Base-by-base conservation (phyloP, 495 filamentous ascomycete genomes). In the Pseudomonodictys pantanalensis region DNA sequence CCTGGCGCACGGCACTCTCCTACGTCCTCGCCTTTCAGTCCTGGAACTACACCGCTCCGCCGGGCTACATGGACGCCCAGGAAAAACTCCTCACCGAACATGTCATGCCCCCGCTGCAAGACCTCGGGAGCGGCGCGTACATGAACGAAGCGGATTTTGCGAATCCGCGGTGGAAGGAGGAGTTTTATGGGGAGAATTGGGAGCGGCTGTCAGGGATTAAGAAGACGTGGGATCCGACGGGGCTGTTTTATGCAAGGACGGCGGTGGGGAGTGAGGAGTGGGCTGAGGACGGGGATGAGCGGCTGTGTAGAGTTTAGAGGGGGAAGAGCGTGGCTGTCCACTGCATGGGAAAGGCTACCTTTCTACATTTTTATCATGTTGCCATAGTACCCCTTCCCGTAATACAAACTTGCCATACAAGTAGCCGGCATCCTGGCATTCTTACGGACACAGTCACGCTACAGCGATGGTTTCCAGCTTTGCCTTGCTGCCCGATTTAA, bases 261-360 rank as follows among this genome's bases (percentile, higher is more conserved):
- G 54, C 54, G 28, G 54, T 58, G 32, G 54, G 54, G 22, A 58
- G 54, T 43, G 54, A 58, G 9, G 26, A 23, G 25, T 58, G 54
- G 54, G 29, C 39, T 28, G 45, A 47, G 32, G 75, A 70, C 52
- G 80, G 76, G 44, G 82, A 84, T 54, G 79, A 80, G 20, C 9
- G 65, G 26, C 33, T 60, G 29, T 64, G 53, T 23, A 38, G 49
- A 12, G 30, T n/a, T 10, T 3, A 18, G 46, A 50, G 23, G 20
- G 44, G n/a, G n/a, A n/a, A n/a, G n/a, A n/a, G n/a, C n/a, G n/a
- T n/a, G n/a, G n/a, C n/a, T n/a, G n/a, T n/a, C n/a, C n/a, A n/a
- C n/a, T n/a, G n/a, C n/a, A n/a, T n/a, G n/a, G n/a, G n/a, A n/a
- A n/a, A n/a, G n/a, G n/a, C n/a, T n/a, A n/a, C n/a, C n/a, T n/a